A percentile compares a stretch with the other conserved stretches of the same genome.
phyloP scores from a whole-genome alignment of 345 rosid genomes.

The Populus deltoides region DNA sequence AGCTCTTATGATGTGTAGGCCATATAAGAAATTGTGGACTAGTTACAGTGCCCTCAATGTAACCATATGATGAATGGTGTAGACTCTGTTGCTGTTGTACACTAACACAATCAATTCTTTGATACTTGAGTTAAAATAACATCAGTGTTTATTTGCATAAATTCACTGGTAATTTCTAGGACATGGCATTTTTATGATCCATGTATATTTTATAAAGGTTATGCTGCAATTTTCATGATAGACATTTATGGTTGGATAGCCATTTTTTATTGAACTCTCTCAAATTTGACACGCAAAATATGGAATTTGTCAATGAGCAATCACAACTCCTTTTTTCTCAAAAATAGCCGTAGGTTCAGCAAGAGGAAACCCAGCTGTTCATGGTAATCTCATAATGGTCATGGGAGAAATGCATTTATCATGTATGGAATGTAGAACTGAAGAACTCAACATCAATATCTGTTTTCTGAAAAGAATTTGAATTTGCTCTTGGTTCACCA shows the following conservation, averaged over 20 bases:
- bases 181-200: neutral
- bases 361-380: neutral
- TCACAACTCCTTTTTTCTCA: neutral
- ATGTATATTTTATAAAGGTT: neutral
- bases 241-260: neutral
- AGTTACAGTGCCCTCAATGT: neutral
- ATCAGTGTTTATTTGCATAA: neutral
- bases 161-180: neutral
- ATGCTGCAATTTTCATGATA: neutral
- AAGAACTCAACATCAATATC: neutral
- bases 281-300: neutral
- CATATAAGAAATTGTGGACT: neutral
- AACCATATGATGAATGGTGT: neutral
- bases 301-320: neutral
- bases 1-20: neutral
- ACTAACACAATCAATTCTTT: neutral
- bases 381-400: neutral
- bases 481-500: neutral
- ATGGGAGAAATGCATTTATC: neutral
- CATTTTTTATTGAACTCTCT: neutral
- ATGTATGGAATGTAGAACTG: neutral
- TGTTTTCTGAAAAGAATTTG: neutral
- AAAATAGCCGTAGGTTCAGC: neutral
- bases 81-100: neutral
- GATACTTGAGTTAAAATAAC: neutral